Evolutionary conservation across 805 yeast species (phyloP).

Genomic region (Priceomyces carsonii): DNA sequence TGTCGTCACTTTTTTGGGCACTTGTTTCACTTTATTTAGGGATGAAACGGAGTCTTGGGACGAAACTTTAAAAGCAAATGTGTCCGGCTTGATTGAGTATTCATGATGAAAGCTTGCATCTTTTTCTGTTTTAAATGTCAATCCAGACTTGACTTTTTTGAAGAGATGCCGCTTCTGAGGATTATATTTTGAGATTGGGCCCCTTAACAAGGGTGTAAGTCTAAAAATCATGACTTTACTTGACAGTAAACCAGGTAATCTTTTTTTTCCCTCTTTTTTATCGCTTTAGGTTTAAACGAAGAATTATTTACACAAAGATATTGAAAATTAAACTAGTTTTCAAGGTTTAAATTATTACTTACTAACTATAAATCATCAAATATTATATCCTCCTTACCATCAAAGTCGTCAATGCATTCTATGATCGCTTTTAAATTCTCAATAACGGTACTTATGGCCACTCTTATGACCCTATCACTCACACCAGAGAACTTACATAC

Average conservation of each 20-base stretch:
- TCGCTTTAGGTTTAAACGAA: too few species aligned
- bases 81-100: conserved; percentile 46
- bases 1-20: conserved; percentile 1
- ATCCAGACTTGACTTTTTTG: conserved; percentile 1
- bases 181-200: too few species aligned
- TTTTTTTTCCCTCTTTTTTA: too few species aligned
- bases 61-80: conserved; percentile 43
- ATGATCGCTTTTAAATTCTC: conserved; percentile 75
- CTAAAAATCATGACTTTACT: too few species aligned
- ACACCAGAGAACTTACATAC: conserved; percentile 54
- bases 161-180: conserved; percentile 1
- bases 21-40: conserved; percentile 5
- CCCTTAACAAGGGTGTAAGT: too few species aligned
- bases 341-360: too few species aligned
- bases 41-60: conserved; percentile 19
- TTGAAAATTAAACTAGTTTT: too few species aligned
- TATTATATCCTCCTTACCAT: conserved; percentile 30
- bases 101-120: conserved; percentile 33
- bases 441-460: conserved; percentile 78
- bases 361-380: too few species aligned
- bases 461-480: conserved; percentile 76
- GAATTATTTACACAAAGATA: too few species aligned
- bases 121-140: conserved; percentile 9
- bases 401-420: conserved; percentile 79
- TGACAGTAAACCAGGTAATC: too few species aligned